phyloP scores from a whole-genome alignment of 352 stramenopile genomes.

The Pythium plurisporium region DNA sequence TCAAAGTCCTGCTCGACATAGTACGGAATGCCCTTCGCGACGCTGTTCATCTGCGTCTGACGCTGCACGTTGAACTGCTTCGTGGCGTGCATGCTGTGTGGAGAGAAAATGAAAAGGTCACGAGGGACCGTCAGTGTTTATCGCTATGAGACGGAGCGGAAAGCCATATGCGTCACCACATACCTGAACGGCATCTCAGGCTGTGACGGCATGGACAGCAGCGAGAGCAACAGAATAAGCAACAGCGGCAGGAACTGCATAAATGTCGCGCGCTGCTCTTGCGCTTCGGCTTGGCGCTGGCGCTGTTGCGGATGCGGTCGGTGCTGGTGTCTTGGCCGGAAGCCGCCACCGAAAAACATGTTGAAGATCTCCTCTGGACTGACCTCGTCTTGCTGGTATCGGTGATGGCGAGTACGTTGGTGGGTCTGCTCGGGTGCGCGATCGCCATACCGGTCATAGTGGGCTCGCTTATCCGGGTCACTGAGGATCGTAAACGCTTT shows the following conservation, averaged over 20 bases:
- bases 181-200: constrained; percentile 78
- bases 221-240: constrained; percentile 80
- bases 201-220: constrained; percentile 68
- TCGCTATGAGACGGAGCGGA: no score
- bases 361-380: constrained; percentile 91
- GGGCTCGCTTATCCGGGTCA: constrained; percentile 82
- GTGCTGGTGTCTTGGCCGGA: constrained; percentile 45
- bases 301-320: constrained; percentile 31
- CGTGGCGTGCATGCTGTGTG: constrained; percentile 62
- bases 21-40: constrained; percentile 84
- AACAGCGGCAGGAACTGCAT: constrained; percentile 83
- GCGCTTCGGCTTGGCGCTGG: constrained; percentile 36
- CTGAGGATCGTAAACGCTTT: constrained; percentile 93
- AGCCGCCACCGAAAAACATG: constrained; percentile 88
- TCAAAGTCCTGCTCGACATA: constrained; percentile 86
- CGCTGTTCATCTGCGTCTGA: constrained; percentile 73
- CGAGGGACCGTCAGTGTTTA: neutral
- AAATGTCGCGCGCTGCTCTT: constrained; percentile 45
- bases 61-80: constrained; percentile 73
- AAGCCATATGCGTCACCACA: neutral
- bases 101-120: neutral
- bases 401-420: constrained; percentile 30
- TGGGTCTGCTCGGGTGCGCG: constrained; percentile 35
- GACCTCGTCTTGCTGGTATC: constrained; percentile 80
- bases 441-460: constrained; percentile 84